A percentile compares a stretch with the other conserved stretches of the same genome.
These are phyloP conservation scores for Neopestalotiopsis sp. DNA, from an alignment of 2,329 filamentous ascomycete genomes.

Conservation along the genomic window DNA sequence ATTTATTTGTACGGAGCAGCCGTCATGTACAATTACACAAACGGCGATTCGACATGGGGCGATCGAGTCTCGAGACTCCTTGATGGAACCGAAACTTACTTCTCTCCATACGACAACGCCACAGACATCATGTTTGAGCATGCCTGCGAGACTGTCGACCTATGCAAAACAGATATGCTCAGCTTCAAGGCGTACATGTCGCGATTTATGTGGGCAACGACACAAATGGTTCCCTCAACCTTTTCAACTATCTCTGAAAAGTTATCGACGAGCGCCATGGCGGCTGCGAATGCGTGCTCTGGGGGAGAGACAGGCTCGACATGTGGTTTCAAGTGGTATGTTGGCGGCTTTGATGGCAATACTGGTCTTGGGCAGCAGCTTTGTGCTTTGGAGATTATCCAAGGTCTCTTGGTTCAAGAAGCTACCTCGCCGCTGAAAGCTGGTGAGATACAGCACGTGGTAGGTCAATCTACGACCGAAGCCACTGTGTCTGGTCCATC, in stretches of 20 bases:
- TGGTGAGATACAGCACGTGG: slow-evolving; percentile 52
- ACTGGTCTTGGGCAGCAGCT: slow-evolving; percentile 59
- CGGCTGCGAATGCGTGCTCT: slow-evolving; percentile 61
- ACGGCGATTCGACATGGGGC: slow-evolving; percentile 56
- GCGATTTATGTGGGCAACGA: slow-evolving; percentile 66
- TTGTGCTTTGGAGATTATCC: slow-evolving; percentile 67
- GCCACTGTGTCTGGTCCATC: not conserved
- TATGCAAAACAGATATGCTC: slow-evolving; percentile 67
- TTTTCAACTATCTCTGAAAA: slow-evolving; percentile 49
- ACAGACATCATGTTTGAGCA: slow-evolving; percentile 69
- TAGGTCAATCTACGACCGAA: slow-evolving; percentile 15
- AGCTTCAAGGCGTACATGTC: slow-evolving; percentile 73
- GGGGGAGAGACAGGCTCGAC: slow-evolving; percentile 56
- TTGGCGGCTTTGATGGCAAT: slow-evolving; percentile 55
- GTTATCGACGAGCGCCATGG: slow-evolving; percentile 57
- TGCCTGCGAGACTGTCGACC: slow-evolving; percentile 63
- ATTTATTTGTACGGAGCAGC: slow-evolving; percentile 70
- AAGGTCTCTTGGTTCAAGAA: slow-evolving; percentile 57
- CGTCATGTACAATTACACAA: slow-evolving; percentile 65
- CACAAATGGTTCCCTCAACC: slow-evolving; percentile 61
- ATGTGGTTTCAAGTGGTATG: slow-evolving; percentile 70
- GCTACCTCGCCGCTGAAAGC: slow-evolving; percentile 51
- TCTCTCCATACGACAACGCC: slow-evolving; percentile 54
- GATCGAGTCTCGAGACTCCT: slow-evolving; percentile 58
- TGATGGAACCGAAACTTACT: slow-evolving; percentile 51